These are phyloP conservation scores for Trichoderma oligosporum DNA, from an alignment of 2,329 filamentous ascomycete genomes.

Conservation along the genomic window DNA sequence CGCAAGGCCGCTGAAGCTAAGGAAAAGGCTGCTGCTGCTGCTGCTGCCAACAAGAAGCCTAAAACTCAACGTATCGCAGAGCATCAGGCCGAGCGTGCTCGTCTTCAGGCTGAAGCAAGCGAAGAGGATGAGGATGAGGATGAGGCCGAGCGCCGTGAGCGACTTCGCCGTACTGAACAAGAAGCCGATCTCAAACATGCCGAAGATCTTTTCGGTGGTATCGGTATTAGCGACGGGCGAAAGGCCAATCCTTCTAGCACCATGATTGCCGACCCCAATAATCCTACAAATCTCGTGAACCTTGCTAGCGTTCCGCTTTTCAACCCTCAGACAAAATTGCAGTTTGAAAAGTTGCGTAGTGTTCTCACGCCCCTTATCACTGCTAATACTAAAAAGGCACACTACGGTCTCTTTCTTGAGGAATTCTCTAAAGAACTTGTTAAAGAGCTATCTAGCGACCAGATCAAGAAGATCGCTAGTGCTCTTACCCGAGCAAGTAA, in stretches of 20 bases:
- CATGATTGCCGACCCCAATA: conserved; percentile 65
- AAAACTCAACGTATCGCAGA: conserved; percentile 84
- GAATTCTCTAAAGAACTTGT: conserved; percentile 85
- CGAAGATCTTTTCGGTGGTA: conserved; percentile 79
- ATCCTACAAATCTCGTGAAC: conserved; percentile 77
- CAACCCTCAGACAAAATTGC: conserved; percentile 80
- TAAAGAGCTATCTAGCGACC: conserved; percentile 82
- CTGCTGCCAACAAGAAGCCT: conserved; percentile 85
- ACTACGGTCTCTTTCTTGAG: conserved; percentile 85
- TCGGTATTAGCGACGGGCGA: conserved; percentile 63
- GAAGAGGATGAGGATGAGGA: conserved; percentile 68
- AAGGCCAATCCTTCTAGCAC: conserved; percentile 62
- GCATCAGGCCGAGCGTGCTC: conserved; percentile 59
- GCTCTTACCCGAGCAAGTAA: conserved; percentile 85
- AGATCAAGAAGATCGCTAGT: conserved; percentile 95
- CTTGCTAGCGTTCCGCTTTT: conserved; percentile 77
- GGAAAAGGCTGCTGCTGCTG: conserved; percentile 83
- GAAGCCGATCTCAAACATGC: conserved; percentile 87
- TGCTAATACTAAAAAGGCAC: conserved; percentile 76
- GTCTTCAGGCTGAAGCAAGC: conserved; percentile 48
- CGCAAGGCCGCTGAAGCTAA: conserved; percentile 82
- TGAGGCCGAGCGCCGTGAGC: conserved; percentile 67
- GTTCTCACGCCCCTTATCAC: conserved; percentile 75
- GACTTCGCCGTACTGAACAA: conserved; percentile 75
- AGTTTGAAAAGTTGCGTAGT: conserved; percentile 77